phyloP scores from a whole-genome alignment of 495 filamentous ascomycete species.

The Cladorrhinum samala region DNA sequence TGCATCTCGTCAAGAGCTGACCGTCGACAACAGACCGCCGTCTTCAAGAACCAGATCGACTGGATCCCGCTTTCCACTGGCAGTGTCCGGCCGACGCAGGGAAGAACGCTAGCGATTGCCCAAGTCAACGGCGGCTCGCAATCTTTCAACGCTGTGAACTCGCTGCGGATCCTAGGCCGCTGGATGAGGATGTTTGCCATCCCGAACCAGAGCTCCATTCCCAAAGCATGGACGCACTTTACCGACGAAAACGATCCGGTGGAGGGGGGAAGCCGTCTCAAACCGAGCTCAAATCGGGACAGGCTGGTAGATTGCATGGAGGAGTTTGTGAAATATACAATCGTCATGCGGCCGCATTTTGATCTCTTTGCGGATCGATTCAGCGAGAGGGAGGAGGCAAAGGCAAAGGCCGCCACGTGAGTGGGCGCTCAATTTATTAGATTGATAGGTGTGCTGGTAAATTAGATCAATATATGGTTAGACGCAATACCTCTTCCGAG shows the following conservation, averaged over 20 bases:
- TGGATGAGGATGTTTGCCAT: conserved; percentile 79
- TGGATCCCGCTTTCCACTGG: conserved; percentile 64
- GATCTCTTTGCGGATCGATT: conserved; percentile 60
- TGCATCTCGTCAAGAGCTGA: neutral
- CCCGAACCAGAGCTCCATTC: conserved; percentile 62
- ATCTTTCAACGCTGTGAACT: conserved; percentile 71
- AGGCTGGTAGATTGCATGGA: conserved; percentile 71
- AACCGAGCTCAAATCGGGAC: conserved; percentile 58
- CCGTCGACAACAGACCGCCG: conserved; percentile 44
- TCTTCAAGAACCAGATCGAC: conserved; percentile 74
- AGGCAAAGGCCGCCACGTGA: neutral
- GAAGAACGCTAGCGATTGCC: conserved; percentile 58
- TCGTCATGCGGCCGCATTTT: conserved; percentile 57
- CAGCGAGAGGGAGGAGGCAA: conserved; percentile 44
- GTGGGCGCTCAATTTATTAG: neutral
- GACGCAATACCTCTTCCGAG: no score
- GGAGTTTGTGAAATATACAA: conserved; percentile 70
- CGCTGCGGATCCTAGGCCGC: conserved; percentile 59
- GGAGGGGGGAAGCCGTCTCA: conserved; percentile 44
- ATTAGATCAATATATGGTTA: no score
- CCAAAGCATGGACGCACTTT: conserved; percentile 61
- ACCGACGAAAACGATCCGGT: conserved; percentile 29
- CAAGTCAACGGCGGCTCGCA: conserved; percentile 64
- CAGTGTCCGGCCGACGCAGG: conserved; percentile 62
- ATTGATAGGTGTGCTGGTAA: neutral